Evolutionary conservation across 805 yeast genomes (phyloP).

Genomic region (Teunomyces tritomae): DNA sequence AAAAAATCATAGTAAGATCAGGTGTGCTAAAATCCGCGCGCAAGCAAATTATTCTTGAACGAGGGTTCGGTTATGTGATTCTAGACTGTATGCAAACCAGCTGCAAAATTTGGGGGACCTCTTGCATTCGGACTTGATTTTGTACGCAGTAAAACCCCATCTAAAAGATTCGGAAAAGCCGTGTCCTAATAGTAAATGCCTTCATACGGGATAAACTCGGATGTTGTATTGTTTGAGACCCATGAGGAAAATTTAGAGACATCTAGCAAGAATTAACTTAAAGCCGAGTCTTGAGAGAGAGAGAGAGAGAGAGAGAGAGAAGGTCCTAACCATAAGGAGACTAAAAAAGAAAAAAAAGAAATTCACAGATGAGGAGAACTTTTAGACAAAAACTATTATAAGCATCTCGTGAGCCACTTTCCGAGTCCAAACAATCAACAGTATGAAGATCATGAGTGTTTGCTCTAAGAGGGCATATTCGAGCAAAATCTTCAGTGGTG

Average conservation of each 20-base stretch:
- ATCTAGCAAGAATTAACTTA: too few species aligned
- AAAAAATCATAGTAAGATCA: too few species aligned
- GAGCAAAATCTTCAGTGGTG: slow-evolving; percentile 17
- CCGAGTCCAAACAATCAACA: not conserved
- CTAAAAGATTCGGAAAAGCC: too few species aligned
- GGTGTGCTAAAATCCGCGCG: not conserved
- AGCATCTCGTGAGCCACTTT: not conserved
- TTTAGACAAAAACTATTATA: not conserved
- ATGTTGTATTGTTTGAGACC: too few species aligned
- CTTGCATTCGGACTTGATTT: not conserved
- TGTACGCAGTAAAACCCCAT: too few species aligned
- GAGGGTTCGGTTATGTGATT: not conserved
- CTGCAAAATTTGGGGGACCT: not conserved
- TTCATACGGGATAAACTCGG: too few species aligned
- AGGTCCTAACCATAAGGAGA: not conserved
- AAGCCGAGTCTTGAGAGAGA: too few species aligned
- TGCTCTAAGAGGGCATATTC: not conserved
- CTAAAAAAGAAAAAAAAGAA: not conserved
- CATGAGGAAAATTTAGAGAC: too few species aligned
- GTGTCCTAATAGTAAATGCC: too few species aligned
- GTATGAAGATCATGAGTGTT: not conserved
- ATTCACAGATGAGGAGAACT: slow-evolving; percentile 2
- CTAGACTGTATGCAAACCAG: not conserved
- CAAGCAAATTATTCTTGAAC: not conserved
- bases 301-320: too few species aligned